phyloP scores from a whole-genome alignment of 257 asterid species.

The Ajuga chamaepitys region DNA sequence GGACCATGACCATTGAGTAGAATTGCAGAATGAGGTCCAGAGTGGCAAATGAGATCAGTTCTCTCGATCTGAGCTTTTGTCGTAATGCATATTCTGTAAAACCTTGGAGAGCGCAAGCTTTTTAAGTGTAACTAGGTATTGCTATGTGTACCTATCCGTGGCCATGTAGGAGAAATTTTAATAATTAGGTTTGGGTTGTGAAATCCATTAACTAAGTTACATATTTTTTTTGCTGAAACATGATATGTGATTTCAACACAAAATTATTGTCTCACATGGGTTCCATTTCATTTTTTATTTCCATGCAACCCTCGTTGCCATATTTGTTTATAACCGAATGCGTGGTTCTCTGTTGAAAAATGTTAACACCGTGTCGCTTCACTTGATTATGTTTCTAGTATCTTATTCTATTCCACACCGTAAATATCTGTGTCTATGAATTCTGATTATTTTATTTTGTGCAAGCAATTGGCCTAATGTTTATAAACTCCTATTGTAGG shows the following conservation, averaged over 20 bases:
- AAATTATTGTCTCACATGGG: not conserved
- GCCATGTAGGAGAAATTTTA: not conserved
- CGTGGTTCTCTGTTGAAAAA: too few species aligned
- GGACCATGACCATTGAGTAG: not conserved
- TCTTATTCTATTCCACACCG: not conserved
- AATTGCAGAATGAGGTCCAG: not conserved
- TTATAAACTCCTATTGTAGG: slow-evolving; percentile 40
- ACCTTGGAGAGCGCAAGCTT: not conserved
- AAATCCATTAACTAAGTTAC: not conserved
- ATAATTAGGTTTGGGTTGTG: not conserved
- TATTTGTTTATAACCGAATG: too few species aligned
- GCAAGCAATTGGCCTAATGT: slow-evolving; percentile 12
- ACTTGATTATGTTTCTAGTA: not conserved
- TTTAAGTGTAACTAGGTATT: not conserved
- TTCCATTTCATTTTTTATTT: too few species aligned
- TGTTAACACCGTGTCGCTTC: not conserved
- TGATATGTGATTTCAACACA: too few species aligned
- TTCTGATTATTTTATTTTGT: not conserved
- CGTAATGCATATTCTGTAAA: not conserved
- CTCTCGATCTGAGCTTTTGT: not conserved
- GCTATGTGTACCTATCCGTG: not conserved
- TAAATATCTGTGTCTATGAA: not conserved
- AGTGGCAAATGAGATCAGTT: not conserved
- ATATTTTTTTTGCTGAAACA: too few species aligned
- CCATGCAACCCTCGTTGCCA: too few species aligned